phyloP scores from a whole-genome alignment of 2,329 filamentous ascomycete genomes.

The Pyrenochaeta sp. region DNA sequence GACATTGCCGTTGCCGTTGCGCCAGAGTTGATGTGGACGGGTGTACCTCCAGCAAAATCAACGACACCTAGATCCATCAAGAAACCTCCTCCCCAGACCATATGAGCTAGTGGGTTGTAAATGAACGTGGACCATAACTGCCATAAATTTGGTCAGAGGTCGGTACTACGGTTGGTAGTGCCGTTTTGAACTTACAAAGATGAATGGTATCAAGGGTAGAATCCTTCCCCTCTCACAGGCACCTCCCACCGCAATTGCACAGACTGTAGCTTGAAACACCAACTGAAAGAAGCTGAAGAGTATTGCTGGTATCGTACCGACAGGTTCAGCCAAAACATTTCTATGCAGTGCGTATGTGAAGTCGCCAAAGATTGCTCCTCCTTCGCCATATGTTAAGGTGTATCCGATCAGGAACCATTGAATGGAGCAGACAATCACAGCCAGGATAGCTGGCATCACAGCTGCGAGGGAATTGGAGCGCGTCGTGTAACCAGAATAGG shows the following conservation, averaged over 20 bases:
- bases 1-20: constrained; percentile 57
- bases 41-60: constrained; percentile 58
- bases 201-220: constrained; percentile 58
- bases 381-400: constrained; percentile 59
- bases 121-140: constrained; percentile 61
- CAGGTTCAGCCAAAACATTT: constrained; percentile 57
- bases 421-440: constrained; percentile 59
- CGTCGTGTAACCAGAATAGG: constrained; percentile 61
- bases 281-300: constrained; percentile 63
- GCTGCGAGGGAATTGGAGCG: constrained; percentile 59
- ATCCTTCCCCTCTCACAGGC: constrained; percentile 59
- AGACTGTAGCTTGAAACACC: constrained; percentile 61
- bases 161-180: background rate
- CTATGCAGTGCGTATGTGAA: constrained; percentile 57
- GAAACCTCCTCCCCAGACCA: constrained; percentile 59
- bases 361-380: constrained; percentile 55
- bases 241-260: constrained; percentile 60
- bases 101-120: constrained; percentile 59
- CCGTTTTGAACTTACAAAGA: constrained; percentile 45
- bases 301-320: constrained; percentile 61
- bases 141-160: background rate
- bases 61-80: constrained; percentile 56
- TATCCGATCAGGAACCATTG: constrained; percentile 63
- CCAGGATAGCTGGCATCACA: constrained; percentile 58
- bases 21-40: constrained; percentile 46